Percentiles rank a stretch among this genome's conserved stretches.
Evolutionary conservation across 129 eudicot species (phyloP).

Genomic region (Lactuca saligna): DNA sequence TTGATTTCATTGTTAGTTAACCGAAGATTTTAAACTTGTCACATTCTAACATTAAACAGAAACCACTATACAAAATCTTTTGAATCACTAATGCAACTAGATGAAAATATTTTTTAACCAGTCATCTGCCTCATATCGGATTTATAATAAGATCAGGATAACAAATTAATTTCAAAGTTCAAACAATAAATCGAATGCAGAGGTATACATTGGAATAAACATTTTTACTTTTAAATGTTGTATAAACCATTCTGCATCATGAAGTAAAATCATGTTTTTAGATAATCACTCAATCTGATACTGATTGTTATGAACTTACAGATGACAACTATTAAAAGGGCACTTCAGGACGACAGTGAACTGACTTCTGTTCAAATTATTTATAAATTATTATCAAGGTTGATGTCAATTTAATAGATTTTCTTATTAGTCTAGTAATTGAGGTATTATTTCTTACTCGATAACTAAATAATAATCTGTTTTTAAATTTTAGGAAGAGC

Average conservation of each 20-base stretch:
- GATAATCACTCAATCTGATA: background rate
- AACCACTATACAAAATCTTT: background rate
- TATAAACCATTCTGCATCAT: background rate
- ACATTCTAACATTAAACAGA: background rate
- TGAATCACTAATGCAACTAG: no score
- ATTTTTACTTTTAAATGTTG: background rate
- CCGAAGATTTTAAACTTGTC: background rate
- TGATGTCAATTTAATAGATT: background rate
- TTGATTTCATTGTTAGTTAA: constrained; percentile 1
- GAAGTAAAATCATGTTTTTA: background rate
- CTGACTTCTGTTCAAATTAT: constrained; percentile 36
- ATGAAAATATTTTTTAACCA: no score
- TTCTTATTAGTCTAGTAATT: background rate
- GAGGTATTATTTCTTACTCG: background rate
- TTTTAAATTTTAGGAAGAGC: constrained; percentile 33
- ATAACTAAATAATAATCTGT: background rate
- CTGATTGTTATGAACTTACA: constrained; percentile 11
- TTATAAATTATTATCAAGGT: constrained; percentile 36
- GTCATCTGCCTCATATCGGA: background rate
- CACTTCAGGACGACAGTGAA: constrained; percentile 8
- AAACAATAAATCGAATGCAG: no score
- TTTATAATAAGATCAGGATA: background rate
- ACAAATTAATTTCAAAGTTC: no score
- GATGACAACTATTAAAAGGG: constrained; percentile 26
- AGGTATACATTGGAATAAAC: no score